phyloP scores from a whole-genome alignment of 257 asterid genomes.

The Solanum boliviense region DNA sequence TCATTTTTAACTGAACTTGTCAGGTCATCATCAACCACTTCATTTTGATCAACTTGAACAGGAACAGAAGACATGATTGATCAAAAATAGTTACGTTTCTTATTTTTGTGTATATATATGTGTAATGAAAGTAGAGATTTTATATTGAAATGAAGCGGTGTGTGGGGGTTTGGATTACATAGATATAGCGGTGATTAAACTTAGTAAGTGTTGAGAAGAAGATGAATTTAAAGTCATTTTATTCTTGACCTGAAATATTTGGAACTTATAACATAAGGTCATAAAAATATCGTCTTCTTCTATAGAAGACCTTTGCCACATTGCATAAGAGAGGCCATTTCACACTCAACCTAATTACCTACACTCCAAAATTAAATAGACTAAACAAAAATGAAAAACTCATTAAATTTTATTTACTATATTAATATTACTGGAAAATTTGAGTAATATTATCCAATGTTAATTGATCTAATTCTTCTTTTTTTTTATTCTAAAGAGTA shows the following conservation, averaged over 20 bases:
- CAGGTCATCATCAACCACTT: neutral
- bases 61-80: neutral
- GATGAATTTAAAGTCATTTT: neutral
- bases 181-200: neutral
- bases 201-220: neutral
- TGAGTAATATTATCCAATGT: neutral
- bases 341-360: neutral
- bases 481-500: neutral
- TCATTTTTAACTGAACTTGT: neutral
- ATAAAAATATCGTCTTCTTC: neutral
- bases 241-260: neutral
- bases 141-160: neutral
- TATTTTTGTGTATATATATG: neutral
- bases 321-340: neutral
- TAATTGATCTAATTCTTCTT: neutral
- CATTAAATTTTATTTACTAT: neutral
- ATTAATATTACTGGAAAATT: neutral
- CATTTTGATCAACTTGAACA: neutral
- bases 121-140: neutral
- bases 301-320: neutral
- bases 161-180: neutral
- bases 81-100: neutral
- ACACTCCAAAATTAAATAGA: neutral
- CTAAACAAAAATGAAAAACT: neutral
- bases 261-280: neutral